Evolutionary conservation across 495 filamentous ascomycete genomes (phyloP).

Genomic region (Xylaria telfairii): DNA sequence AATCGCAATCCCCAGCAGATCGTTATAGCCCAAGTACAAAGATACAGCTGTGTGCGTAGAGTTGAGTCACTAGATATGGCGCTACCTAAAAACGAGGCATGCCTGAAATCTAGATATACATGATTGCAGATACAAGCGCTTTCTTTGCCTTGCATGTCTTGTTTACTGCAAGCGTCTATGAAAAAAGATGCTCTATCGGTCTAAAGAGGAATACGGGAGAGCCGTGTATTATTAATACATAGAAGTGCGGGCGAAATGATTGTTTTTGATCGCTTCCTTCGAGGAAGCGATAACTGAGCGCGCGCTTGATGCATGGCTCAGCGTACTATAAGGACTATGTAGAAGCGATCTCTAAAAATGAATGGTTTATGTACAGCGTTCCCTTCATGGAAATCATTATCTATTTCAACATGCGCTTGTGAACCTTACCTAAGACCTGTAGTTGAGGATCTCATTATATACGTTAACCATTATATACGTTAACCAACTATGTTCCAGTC

Average conservation of each 20-base stretch:
- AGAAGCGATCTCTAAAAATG: conserved; percentile 13
- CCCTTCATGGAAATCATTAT: background rate
- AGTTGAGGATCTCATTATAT: background rate
- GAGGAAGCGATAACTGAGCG: conserved; percentile 25
- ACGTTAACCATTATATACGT: background rate
- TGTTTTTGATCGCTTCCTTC: conserved; percentile 20
- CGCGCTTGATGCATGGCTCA: conserved; percentile 18
- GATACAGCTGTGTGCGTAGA: conserved; percentile 9
- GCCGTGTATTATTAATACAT: conserved; percentile 24
- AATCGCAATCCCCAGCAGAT: background rate
- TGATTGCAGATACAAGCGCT: conserved; percentile 20
- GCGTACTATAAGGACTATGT: conserved; percentile 13
- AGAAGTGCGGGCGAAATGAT: conserved; percentile 2
- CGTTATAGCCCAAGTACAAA: background rate
- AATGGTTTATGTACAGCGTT: background rate
- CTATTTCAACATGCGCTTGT: background rate
- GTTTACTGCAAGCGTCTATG: conserved; percentile 17
- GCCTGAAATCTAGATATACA: conserved; percentile 8
- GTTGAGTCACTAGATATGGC: conserved; percentile 10
- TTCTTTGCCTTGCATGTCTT: conserved; percentile 23
- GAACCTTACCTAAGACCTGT: background rate
- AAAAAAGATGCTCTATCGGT: conserved; percentile 27
- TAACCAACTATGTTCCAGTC: background rate
- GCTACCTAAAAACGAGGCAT: conserved; percentile 7
- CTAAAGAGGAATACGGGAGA: conserved; percentile 19